Evolutionary conservation across 352 stramenopile genomes (phyloP).

Genomic region (Achlya hypogyna): DNA sequence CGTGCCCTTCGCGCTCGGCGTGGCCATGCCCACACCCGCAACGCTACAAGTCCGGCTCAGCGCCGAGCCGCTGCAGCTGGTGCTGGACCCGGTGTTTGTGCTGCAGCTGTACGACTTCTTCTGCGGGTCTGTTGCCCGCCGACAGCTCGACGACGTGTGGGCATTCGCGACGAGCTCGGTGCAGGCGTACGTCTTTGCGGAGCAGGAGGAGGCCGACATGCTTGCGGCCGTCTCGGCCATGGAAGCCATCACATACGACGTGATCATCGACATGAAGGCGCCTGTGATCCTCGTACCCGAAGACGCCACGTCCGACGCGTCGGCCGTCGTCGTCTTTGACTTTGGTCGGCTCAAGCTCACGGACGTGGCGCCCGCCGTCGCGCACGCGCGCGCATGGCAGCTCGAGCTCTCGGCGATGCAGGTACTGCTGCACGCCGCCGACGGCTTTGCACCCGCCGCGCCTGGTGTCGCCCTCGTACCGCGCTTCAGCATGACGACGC

Average conservation of each 20-base stretch:
- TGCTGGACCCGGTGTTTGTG: conserved; percentile 64
- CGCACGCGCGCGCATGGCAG: conserved; percentile 38
- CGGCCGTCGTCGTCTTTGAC: conserved; percentile 54
- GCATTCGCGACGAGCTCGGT: conserved; percentile 74
- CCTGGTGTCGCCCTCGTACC: conserved; percentile 3
- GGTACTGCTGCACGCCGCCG: conserved; percentile 34
- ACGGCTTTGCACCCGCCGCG: background rate
- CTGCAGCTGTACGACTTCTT: conserved; percentile 66
- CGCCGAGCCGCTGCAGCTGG: conserved; percentile 51
- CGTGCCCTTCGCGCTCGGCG: conserved; percentile 6
- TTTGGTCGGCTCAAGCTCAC: conserved; percentile 55
- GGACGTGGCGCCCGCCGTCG: conserved; percentile 27
- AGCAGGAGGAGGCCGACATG: conserved; percentile 41
- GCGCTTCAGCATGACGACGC: background rate
- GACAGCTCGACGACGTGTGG: conserved; percentile 69
- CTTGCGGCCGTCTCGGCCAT: conserved; percentile 20
- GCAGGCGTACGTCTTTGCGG: conserved; percentile 69
- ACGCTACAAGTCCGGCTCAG: conserved; percentile 36
- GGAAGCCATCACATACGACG: conserved; percentile 37
- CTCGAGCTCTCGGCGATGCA: conserved; percentile 53
- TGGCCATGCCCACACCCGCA: background rate
- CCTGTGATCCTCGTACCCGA: conserved; percentile 64
- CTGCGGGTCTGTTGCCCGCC: conserved; percentile 45
- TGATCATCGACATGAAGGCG: conserved; percentile 62
- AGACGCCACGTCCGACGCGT: conserved; percentile 28